Base-by-base conservation (phyloP, 2,329 filamentous ascomycete genomes). In the Ophiognomonia clavigignenti-juglandacearum region DNA sequence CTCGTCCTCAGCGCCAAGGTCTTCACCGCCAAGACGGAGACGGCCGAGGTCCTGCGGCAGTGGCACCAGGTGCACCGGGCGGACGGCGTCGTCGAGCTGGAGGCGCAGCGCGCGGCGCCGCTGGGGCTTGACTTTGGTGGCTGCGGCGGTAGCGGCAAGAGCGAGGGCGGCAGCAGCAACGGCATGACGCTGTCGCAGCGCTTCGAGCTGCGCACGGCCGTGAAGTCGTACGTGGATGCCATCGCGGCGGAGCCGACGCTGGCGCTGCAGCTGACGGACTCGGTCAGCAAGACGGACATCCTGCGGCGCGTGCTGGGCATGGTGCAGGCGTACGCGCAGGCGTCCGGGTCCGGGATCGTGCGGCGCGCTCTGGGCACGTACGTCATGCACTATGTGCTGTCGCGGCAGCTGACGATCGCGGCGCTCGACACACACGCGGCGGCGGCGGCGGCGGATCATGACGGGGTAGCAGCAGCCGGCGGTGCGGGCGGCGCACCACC, bases 331-430 rank as follows among this genome's bases (percentile, higher is more conserved):
- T 81, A 72, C 56, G 69, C 69, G 26, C 61, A 70, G 29, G 64
- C 68, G 47, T 69, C 70, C 1, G 64, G 75, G 62, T 72, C 71
- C 1, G 50, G 66, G 9, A 75, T 80, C 56, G 77, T 78, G 37
- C 73, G 72, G 57, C 68, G 69, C 32, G 75, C 77, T 1, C 65
- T 81, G 18, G 68, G 69, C 31, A 73, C 80, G 41, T 78, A 79
- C 59, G 71, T 71, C 36, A 76, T 76, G 68, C 74, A 81, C 57
- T 80, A 78, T 58, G 65, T 79, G 51, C 72, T 80, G 63, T 72
- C 73, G 6, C 70, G 72, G 4, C 77, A 80, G 54, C 66, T 81
- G 19, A 74, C 69, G 58, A 63, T 80, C 27, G 78, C 75, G 8
- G 58, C 58, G 6, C 58, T n/a, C n/a, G n/a, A 63, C 35, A 72